These are phyloP conservation scores for Tardiomyces digboiensis DNA, from an alignment of 1,139 yeast species.

Conservation along the genomic window DNA sequence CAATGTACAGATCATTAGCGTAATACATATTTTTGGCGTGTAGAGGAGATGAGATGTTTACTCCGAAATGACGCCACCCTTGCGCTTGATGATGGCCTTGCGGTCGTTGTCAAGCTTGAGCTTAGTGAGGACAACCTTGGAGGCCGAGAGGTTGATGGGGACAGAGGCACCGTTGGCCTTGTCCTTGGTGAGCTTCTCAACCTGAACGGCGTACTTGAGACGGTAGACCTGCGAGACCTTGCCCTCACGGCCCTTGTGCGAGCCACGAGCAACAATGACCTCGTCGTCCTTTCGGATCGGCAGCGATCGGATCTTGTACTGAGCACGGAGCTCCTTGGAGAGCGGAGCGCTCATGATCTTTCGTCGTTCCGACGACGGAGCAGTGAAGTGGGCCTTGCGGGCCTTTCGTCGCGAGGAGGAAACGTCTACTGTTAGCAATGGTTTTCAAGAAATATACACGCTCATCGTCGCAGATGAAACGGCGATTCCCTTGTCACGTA, in stretches of 20 bases:
- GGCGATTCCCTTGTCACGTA: too few relatives aligned
- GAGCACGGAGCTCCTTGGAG: slow-evolving; percentile 97
- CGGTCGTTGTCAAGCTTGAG: slow-evolving; percentile 98
- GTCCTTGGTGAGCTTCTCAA: slow-evolving; percentile 96
- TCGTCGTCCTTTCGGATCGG: slow-evolving; percentile 99
- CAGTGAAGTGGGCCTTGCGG: slow-evolving; percentile 99
- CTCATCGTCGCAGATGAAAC: too few relatives aligned
- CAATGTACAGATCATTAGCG: slow-evolving; percentile 1
- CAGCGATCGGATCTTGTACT: slow-evolving; percentile 91
- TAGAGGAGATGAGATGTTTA: slow-evolving; percentile 29
- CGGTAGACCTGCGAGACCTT: slow-evolving; percentile 98
- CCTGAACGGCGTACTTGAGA: slow-evolving; percentile 94
- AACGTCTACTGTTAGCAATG: slow-evolving; percentile 45
- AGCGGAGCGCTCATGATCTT: slow-evolving; percentile 96
- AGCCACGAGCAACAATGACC: slow-evolving; percentile 95
- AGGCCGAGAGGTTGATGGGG: slow-evolving; percentile 97
- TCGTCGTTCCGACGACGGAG: slow-evolving; percentile 97
- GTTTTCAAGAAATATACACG: neutral
- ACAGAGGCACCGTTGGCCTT: slow-evolving; percentile 98
- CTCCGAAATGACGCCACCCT: slow-evolving; percentile 73
- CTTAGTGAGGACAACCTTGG: slow-evolving; percentile 98
- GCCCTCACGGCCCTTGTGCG: slow-evolving; percentile 99
- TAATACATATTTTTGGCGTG: neutral
- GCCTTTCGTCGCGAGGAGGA: slow-evolving; percentile 99
- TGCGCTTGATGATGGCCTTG: slow-evolving; percentile 92